These are phyloP conservation scores for Lasiodiplodia sp. DNA, from an alignment of 2,329 filamentous ascomycete genomes.

Conservation along the genomic window DNA sequence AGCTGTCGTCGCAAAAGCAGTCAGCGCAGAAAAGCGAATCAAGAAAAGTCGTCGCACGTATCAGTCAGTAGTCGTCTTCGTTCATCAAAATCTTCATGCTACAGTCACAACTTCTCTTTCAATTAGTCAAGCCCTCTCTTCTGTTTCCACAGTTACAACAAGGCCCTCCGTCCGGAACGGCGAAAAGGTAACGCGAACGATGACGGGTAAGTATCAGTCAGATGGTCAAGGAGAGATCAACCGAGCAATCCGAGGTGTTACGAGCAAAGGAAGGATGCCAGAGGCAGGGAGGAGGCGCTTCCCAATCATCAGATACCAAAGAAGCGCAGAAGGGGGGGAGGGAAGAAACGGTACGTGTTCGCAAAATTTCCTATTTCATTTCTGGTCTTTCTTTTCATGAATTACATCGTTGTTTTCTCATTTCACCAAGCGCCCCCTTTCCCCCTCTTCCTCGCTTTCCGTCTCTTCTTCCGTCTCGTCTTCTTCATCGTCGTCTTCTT, in stretches of 20 bases:
- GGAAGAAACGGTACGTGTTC: not conserved
- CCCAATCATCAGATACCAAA: not conserved
- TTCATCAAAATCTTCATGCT: not conserved
- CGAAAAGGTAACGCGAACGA: not conserved
- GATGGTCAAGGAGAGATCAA: not conserved
- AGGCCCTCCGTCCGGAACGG: not conserved
- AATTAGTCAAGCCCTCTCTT: not conserved
- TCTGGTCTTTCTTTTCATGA: not conserved
- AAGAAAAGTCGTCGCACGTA: not conserved
- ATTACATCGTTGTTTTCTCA: constrained; percentile 24
- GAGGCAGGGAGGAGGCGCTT: not conserved
- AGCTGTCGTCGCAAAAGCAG: not conserved
- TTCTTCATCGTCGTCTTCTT: constrained; percentile 64
- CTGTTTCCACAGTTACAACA: not conserved
- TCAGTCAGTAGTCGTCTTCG: not conserved
- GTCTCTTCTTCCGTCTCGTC: constrained; percentile 54
- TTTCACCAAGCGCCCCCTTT: constrained; percentile 48
- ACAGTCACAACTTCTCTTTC: not conserved
- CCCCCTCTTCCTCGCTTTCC: constrained; percentile 51
- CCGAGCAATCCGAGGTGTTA: not conserved
- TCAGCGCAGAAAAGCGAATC: not conserved
- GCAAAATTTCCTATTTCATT: not conserved
- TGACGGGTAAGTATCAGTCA: not conserved
- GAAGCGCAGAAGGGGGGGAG: no score
- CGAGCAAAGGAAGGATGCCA: not conserved